These are phyloP conservation scores for Linderina pennispora DNA, from an alignment of 192 early-diverging fungal genomes.

Conservation along the genomic window DNA sequence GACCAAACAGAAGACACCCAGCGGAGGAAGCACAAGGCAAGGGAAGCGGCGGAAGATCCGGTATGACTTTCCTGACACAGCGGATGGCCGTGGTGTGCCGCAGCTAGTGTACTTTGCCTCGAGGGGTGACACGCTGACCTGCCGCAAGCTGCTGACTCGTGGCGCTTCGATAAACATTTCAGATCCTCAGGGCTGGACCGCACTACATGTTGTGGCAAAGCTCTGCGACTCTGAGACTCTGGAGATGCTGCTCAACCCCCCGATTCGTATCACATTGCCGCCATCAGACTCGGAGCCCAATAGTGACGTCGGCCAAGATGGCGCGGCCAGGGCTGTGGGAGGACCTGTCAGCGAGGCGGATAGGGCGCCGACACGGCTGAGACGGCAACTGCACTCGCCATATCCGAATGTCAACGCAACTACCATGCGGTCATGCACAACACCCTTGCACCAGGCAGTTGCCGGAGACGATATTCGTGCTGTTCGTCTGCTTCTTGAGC, in stretches of 20 bases:
- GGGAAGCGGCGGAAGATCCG: constrained; percentile 23
- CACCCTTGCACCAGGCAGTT: constrained; percentile 37
- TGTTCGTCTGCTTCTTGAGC: constrained; percentile 28
- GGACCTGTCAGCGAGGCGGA: constrained; percentile 9
- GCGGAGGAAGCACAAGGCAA: constrained; percentile 8
- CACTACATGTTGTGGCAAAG: constrained; percentile 34
- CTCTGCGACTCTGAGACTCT: constrained; percentile 20
- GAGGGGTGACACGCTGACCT: constrained; percentile 22
- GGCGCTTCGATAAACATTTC: constrained; percentile 23
- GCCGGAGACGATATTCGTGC: constrained; percentile 13
- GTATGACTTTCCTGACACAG: constrained; percentile 26
- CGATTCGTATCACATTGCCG: too few species aligned
- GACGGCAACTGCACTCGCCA: constrained; percentile 27
- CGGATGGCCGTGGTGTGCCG: constrained; percentile 20
- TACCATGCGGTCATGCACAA: constrained; percentile 16
- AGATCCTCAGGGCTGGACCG: constrained; percentile 31
- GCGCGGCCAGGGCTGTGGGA: constrained; percentile 1
- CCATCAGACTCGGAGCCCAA: too few species aligned
- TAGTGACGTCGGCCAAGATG: constrained; percentile 1
- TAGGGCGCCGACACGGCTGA: constrained; percentile 5
- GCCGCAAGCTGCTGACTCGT: constrained; percentile 31
- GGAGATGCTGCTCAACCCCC: constrained; percentile 27
- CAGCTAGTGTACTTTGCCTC: constrained; percentile 42
- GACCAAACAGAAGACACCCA: neutral
- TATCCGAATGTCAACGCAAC: constrained; percentile 31